These are phyloP conservation scores for Aspergillus ostianus DNA, from an alignment of 495 filamentous ascomycete genomes.

Conservation along the genomic window DNA sequence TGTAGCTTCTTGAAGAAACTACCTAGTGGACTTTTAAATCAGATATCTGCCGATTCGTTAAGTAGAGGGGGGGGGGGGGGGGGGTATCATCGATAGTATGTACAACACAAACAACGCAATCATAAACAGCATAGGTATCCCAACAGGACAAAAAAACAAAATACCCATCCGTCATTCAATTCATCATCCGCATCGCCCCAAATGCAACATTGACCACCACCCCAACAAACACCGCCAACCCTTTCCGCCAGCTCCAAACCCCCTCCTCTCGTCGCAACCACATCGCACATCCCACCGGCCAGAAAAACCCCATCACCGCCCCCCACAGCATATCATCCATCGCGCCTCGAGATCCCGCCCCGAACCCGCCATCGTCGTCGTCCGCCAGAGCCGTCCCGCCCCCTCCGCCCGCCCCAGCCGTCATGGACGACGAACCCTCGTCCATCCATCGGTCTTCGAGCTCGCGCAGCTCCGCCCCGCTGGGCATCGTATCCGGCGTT, in stretches of 20 bases:
- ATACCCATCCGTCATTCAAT: conserved; percentile 23
- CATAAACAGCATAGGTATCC: not conserved
- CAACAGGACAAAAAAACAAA: conserved; percentile 14
- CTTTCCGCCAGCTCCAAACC: conserved; percentile 77
- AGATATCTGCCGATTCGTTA: not conserved
- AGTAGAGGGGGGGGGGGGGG: conserved; percentile 16
- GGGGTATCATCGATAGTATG: conserved; percentile 27
- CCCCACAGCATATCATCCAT: conserved; percentile 88
- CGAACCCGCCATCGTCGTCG: conserved; percentile 53
- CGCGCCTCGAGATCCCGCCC: conserved; percentile 43
- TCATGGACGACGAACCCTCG: conserved; percentile 52
- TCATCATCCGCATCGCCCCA: conserved; percentile 60
- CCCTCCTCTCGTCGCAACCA: conserved; percentile 88
- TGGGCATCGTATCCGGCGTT: conserved; percentile 83
- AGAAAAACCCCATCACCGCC: conserved; percentile 88
- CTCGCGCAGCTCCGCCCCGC: conserved; percentile 54
- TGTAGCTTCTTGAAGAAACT: conserved; percentile 3
- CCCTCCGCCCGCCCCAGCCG: conserved; percentile 32
- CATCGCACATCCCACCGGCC: conserved; percentile 79
- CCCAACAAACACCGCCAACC: conserved; percentile 80
- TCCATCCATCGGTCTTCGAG: conserved; percentile 96
- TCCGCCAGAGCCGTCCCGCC: conserved; percentile 39
- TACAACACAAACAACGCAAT: not conserved
- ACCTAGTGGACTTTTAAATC: conserved; percentile 5
- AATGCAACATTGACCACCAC: conserved; percentile 71